Base-by-base conservation (phyloP, 495 filamentous ascomycete species). In the Xylaria curta region DNA sequence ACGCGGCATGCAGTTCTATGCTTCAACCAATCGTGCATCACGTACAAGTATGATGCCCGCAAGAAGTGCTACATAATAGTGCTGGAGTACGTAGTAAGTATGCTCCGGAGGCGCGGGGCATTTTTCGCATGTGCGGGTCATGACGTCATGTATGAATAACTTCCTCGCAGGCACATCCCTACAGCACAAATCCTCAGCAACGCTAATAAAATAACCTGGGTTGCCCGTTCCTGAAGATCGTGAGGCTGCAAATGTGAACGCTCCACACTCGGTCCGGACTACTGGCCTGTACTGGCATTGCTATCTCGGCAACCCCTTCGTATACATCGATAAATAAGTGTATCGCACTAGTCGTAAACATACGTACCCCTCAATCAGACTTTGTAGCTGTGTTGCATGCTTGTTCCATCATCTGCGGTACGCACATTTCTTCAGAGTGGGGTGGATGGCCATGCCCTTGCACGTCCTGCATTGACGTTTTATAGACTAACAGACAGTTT, bases 221-320 rank as follows among this genome's bases (percentile, higher is more conserved):
- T 12, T 66, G 46, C 49, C 65, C 49, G 65, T 67, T 67, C 65
- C 65, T 67, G 49, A 44, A 56, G 33, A 67, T 67, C 65, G 47
- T 66, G 40, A 33, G 63, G 24, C 26, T 54, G 24, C 15, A 9
- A 46, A 9, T 19, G 9, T 64, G 42, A 36, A 17, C 17, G 15
- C 26, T 15, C 12, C 28, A n/a, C 17, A n/a, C 28, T 33, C 24
- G 5, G 54, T n/a, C 54, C 1, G n/a, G 15, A 38, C 56, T 13
- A n/a, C 28, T 31, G 31, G 17, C 44, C 13, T 42, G 1, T 42
- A 13, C 38, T 42, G 38, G 54, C 28, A 33, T 19, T 15, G 31
- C 31, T 19, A 8, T 47, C 40, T 40, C 15, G 3, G 13, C 21
- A 64, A 26, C 38, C 26, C 13, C 40, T 4, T 64, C 38, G 47